phyloP scores from a whole-genome alignment of 1,284 basidiomycete species.

The Marasmius sp. region DNA sequence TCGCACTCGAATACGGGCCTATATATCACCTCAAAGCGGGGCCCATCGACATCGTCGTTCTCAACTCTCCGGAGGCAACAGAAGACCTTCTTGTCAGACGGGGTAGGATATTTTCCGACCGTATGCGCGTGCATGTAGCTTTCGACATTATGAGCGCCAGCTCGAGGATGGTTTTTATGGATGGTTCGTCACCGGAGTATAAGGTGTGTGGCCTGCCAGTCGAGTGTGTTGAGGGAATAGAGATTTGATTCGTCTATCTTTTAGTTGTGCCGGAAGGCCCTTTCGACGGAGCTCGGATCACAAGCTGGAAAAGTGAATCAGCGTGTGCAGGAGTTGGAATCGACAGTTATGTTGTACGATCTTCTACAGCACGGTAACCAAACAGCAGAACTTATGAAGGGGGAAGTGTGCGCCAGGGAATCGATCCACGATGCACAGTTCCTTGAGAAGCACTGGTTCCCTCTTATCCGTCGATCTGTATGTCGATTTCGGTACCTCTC shows the following conservation, averaged over 20 bases:
- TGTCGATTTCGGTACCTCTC: not conserved
- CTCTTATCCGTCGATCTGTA: slow-evolving; percentile 26
- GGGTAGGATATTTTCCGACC: slow-evolving; percentile 26
- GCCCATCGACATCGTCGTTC: slow-evolving; percentile 27
- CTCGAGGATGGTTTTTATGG: slow-evolving; percentile 26
- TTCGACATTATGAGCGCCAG: slow-evolving; percentile 30
- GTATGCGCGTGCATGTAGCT: slow-evolving; percentile 26
- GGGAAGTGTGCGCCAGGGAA: not conserved
- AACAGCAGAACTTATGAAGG: slow-evolving; percentile 2
- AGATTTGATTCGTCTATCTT: not conserved
- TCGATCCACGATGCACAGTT: slow-evolving; percentile 18
- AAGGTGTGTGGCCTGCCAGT: slow-evolving; percentile 13
- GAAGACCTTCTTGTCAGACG: slow-evolving; percentile 32
- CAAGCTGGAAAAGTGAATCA: not conserved
- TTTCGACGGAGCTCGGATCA: not conserved
- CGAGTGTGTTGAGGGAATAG: no score
- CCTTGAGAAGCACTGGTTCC: slow-evolving; percentile 28
- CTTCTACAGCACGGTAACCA: slow-evolving; percentile 17
- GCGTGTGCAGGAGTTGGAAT: slow-evolving; percentile 15
- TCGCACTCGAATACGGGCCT: slow-evolving; percentile 28
- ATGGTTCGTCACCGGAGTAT: slow-evolving; percentile 17
- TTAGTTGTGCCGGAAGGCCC: not conserved
- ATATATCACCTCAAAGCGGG: slow-evolving; percentile 27
- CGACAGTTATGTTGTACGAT: slow-evolving; percentile 16
- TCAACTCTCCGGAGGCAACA: slow-evolving; percentile 31